Base-by-base conservation (phyloP, 2,329 filamentous ascomycete genomes). In the Eutypella sp. region DNA sequence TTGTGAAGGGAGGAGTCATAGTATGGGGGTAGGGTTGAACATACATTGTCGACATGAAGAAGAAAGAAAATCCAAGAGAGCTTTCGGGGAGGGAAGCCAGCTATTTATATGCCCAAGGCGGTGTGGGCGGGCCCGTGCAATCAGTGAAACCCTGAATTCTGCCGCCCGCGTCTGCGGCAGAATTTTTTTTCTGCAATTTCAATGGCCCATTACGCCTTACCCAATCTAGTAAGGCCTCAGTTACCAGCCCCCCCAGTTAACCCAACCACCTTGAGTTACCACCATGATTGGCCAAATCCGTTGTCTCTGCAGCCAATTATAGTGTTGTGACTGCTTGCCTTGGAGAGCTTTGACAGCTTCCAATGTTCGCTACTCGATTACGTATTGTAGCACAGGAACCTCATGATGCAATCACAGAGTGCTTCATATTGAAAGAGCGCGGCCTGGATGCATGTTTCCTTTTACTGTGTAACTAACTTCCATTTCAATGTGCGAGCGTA, bases 21-120 rank as follows among this genome's bases (percentile, higher is more conserved):
- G 50, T 61, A 62, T 62, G 63, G 64, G 68, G 66, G 58, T 50
- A 45, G 59, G 66, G 57, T 67, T 43, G 27, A 8, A 73, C 70
- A 79, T 69, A 77, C 79, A 79, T 79, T 78, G 75, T 81, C 77
- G 76, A 76, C 75, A 70, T 78, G 66, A 75, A 68, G 69, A 79
- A 74, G 69, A 55, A 61, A 63, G 57, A 68, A 71, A 65, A 70
- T 70, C 61, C 62, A 59, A 57, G 62, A 51, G 38, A 19, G 46
- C 67, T 71, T 66, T 49, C 39, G 29, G 52, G 59, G 55, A 54
- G 61, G 52, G 47, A 42, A 29, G 54, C 15, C 10, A 40, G 23
- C 10, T 11, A 22, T 62, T 75, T 75, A 75, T 76, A 77, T 53
- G n/a, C 11, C n/a, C 3, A 39, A n/a, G n/a, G 36, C 36, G 36